Evolutionary conservation across 306 rosid genomes (phyloP).

Genomic region (Aeschynomene evenia): DNA sequence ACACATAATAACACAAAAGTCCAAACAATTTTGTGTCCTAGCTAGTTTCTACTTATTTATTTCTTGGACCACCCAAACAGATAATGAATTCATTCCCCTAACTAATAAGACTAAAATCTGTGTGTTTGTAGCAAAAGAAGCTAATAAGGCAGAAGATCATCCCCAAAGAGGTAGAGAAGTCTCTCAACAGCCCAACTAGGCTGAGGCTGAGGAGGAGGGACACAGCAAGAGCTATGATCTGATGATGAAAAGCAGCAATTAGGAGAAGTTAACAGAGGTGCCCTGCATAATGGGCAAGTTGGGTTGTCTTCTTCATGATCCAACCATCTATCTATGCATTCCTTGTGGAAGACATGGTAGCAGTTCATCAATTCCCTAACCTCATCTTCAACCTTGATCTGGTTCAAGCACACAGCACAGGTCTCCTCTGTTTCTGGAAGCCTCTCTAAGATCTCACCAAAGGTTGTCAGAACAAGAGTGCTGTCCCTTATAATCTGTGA

Average conservation of each 20-base stretch:
- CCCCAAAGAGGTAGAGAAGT: slow-evolving; percentile 81
- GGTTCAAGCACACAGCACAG: slow-evolving; percentile 73
- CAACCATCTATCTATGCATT: slow-evolving; percentile 77
- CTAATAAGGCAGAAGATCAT: slow-evolving; percentile 49
- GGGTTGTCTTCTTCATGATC: slow-evolving; percentile 47
- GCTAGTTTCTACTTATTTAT: neutral
- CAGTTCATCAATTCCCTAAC: slow-evolving; percentile 75
- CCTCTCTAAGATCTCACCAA: slow-evolving; percentile 50
- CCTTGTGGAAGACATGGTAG: slow-evolving; percentile 71
- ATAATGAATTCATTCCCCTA: slow-evolving; percentile 32
- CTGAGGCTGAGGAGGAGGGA: slow-evolving; percentile 54
- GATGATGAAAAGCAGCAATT: slow-evolving; percentile 16
- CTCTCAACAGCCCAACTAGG: slow-evolving; percentile 92
- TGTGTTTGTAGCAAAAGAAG: neutral
- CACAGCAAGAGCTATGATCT: slow-evolving; percentile 27
- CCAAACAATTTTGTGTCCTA: neutral
- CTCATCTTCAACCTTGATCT: slow-evolving; percentile 46
- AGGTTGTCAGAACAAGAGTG: slow-evolving; percentile 43
- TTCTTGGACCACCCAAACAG: slow-evolving; percentile 15
- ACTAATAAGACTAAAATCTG: no score
- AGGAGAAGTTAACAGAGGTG: slow-evolving; percentile 52
- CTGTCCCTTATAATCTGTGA: slow-evolving; percentile 43
- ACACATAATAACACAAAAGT: slow-evolving; percentile 12
- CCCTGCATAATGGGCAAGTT: slow-evolving; percentile 75
- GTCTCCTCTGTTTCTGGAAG: slow-evolving; percentile 46